Evolutionary conservation across 1,284 basidiomycete species (phyloP).

Genomic region (Ceratobasidium sp.): DNA sequence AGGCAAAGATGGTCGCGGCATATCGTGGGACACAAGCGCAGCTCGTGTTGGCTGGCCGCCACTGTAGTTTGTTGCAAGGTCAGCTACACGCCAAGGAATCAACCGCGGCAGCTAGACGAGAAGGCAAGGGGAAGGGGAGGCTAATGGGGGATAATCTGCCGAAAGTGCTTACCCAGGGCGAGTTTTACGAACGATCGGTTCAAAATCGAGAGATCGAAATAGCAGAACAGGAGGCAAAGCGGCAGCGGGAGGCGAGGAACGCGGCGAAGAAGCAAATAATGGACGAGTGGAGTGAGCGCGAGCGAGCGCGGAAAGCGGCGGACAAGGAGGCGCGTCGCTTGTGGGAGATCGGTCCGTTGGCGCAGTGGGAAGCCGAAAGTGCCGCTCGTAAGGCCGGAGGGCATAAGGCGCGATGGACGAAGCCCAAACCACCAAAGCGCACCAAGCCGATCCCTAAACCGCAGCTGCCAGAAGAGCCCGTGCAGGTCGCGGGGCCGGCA

Average conservation of each 20-base stretch:
- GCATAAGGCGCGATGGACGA: too few species aligned
- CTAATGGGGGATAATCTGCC: neutral
- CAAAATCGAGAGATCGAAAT: neutral
- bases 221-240: neutral
- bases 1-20: neutral
- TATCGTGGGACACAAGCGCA: neutral
- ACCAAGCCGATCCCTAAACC: too few species aligned
- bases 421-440: too few species aligned
- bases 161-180: neutral
- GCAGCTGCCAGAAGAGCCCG: too few species aligned
- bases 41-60: neutral
- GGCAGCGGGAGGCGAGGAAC: neutral
- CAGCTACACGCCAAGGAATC: constrained; percentile 2
- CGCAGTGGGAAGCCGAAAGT: neutral
- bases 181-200: neutral
- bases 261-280: neutral
- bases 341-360: neutral
- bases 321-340: neutral
- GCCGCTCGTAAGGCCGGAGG: too few species aligned
- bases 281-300: neutral
- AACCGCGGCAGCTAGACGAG: too few species aligned
- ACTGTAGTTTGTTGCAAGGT: neutral
- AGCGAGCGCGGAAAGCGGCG: neutral
- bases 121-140: neutral
- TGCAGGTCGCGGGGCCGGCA: too few species aligned